These are phyloP conservation scores for Suhomyces xylopsoci DNA, from an alignment of 805 yeast genomes.

Conservation along the genomic window DNA sequence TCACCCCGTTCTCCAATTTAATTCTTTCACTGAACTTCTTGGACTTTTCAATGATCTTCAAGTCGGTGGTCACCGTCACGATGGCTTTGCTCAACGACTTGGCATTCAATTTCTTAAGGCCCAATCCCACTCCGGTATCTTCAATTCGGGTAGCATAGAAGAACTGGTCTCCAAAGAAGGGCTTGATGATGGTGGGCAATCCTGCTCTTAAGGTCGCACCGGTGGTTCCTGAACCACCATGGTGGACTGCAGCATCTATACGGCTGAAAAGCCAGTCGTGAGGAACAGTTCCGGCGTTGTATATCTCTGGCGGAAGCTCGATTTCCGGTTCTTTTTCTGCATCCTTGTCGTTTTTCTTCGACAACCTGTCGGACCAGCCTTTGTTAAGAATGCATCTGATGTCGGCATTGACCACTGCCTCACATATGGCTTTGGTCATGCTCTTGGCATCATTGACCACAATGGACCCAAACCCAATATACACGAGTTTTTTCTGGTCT, in stretches of 20 bases:
- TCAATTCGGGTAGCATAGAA: slow-evolving; percentile 86
- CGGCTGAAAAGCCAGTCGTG: slow-evolving; percentile 93
- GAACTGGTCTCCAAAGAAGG: slow-evolving; percentile 95
- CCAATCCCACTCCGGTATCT: slow-evolving; percentile 82
- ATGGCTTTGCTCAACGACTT: slow-evolving; percentile 65
- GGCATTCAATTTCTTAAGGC: slow-evolving; percentile 63
- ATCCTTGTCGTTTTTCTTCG: slow-evolving; percentile 25
- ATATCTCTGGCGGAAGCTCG: slow-evolving; percentile 64
- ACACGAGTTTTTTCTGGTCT: slow-evolving; percentile 69
- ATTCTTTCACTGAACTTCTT: slow-evolving; percentile 59
- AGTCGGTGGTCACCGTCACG: slow-evolving; percentile 62
- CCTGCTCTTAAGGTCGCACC: slow-evolving; percentile 89
- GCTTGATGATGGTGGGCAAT: slow-evolving; percentile 84
- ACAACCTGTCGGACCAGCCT: slow-evolving; percentile 87
- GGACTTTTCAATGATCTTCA: slow-evolving; percentile 68
- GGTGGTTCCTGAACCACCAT: slow-evolving; percentile 96
- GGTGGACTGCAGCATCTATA: slow-evolving; percentile 93
- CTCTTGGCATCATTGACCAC: slow-evolving; percentile 81
- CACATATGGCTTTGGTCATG: slow-evolving; percentile 72
- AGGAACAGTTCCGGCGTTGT: slow-evolving; percentile 69
- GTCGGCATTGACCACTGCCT: slow-evolving; percentile 75
- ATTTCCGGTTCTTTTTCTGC: slow-evolving; percentile 27
- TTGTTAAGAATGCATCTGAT: slow-evolving; percentile 85
- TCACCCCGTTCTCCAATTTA: slow-evolving; percentile 75
- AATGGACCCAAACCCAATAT: slow-evolving; percentile 94